phyloP scores from a whole-genome alignment of 2,329 filamentous ascomycete genomes.

The Neodidymelliopsis sp. region DNA sequence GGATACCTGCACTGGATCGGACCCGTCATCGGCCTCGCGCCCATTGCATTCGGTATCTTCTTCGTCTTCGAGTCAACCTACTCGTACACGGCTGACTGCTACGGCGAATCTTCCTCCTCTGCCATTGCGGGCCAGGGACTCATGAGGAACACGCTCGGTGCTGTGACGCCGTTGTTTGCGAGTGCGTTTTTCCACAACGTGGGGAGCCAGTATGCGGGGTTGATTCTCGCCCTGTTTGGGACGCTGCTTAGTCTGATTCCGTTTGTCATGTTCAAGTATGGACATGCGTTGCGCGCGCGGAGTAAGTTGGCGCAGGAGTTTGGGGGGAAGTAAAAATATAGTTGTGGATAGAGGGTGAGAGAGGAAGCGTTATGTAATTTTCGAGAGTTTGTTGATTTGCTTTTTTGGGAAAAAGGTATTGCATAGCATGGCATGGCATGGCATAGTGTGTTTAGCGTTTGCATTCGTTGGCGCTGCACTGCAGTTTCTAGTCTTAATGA shows the following conservation, averaged over 20 bases:
- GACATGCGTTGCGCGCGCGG: slow-evolving; percentile 48
- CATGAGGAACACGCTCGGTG: slow-evolving; percentile 62
- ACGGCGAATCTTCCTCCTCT: slow-evolving; percentile 55
- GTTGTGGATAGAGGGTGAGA: background rate
- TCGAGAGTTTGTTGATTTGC: no score
- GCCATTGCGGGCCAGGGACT: slow-evolving; percentile 61
- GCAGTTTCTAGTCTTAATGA: background rate
- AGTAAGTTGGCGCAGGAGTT: slow-evolving; percentile 51
- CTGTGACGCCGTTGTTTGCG: slow-evolving; percentile 61
- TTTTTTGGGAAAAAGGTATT: no score
- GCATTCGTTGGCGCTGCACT: background rate
- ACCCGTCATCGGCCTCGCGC: slow-evolving; percentile 57
- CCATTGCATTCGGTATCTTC: slow-evolving; percentile 62
- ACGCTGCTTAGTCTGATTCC: slow-evolving; percentile 53
- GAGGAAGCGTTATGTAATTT: background rate
- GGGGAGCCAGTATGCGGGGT: slow-evolving; percentile 60
- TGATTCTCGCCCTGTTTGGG: slow-evolving; percentile 58
- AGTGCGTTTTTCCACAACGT: slow-evolving; percentile 62
- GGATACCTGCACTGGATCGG: slow-evolving; percentile 58
- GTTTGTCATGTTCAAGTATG: slow-evolving; percentile 55
- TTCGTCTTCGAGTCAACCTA: slow-evolving; percentile 59
- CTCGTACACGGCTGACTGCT: slow-evolving; percentile 62
- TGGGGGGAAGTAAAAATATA: slow-evolving; percentile 18
- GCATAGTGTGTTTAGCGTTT: background rate
- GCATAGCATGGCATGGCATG: no score